Evolutionary conservation across 768 basidiomycete species (phyloP).

Genomic region (Ephemerocybe angulata): DNA sequence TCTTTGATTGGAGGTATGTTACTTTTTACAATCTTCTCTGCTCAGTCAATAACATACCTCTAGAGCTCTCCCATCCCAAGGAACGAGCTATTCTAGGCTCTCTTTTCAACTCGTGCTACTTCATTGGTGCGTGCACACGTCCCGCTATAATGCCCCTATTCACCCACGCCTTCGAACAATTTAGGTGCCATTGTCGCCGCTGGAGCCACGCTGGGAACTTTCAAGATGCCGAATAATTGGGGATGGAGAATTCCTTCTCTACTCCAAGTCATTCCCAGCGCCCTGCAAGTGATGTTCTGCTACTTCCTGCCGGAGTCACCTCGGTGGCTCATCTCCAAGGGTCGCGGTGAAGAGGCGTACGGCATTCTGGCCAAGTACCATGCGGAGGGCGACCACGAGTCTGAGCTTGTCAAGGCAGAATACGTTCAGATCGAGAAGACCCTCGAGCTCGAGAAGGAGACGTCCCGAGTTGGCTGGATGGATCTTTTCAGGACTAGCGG

Average conservation of each 20-base stretch:
- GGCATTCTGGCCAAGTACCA: slow-evolving; percentile 54
- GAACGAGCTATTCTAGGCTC: slow-evolving; percentile 66
- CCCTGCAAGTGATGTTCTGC: slow-evolving; percentile 53
- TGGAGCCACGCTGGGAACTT: slow-evolving; percentile 61
- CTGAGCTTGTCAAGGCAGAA: slow-evolving; percentile 57
- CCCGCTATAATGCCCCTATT: not conserved
- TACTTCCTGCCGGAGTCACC: slow-evolving; percentile 63
- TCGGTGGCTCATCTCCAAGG: slow-evolving; percentile 59
- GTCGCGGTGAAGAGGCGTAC: slow-evolving; percentile 46
- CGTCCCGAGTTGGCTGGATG: slow-evolving; percentile 42
- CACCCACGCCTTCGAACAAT: not conserved
- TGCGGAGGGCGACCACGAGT: slow-evolving; percentile 51
- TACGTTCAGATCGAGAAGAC: slow-evolving; percentile 55
- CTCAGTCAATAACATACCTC: not conserved
- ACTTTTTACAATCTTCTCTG: not conserved
- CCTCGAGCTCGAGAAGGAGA: slow-evolving; percentile 48
- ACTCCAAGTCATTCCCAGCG: slow-evolving; percentile 51
- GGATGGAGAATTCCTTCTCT: slow-evolving; percentile 70
- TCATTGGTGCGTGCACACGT: slow-evolving; percentile 36
- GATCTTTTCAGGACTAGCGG: slow-evolving; percentile 44
- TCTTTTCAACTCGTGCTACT: slow-evolving; percentile 62
- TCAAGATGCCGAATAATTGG: slow-evolving; percentile 54
- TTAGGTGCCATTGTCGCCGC: slow-evolving; percentile 56
- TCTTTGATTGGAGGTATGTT: slow-evolving; percentile 53
- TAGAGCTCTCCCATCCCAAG: slow-evolving; percentile 65